Percentiles rank a stretch among this genome's conserved stretches.
Conservation (phyloP, 768 basidiomycete species). For the Termitomyces titanicus region DNA sequence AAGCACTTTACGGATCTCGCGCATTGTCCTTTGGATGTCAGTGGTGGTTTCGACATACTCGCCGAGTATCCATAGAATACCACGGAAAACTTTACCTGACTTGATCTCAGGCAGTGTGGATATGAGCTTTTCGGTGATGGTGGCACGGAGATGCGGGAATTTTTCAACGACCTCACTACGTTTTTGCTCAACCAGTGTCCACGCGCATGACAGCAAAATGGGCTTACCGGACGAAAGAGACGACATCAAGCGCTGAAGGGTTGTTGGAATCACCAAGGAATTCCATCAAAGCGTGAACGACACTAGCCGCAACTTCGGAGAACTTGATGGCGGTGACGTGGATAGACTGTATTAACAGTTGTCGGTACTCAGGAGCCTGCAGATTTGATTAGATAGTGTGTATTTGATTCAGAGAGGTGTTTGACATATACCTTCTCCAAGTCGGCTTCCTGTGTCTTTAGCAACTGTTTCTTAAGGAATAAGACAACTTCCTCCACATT, state of each 20-base stretch:
- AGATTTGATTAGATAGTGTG: neutral
- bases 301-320: constrained; percentile 93
- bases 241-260: constrained; percentile 92
- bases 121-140: constrained; percentile 84
- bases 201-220: neutral
- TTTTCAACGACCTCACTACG: constrained; percentile 93
- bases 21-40: constrained; percentile 72
- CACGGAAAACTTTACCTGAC: constrained; percentile 95
- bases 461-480: constrained; percentile 97
- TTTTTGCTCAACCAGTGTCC: neutral
- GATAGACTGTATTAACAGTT: constrained; percentile 95
- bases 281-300: constrained; percentile 91
- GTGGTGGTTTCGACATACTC: constrained; percentile 75
- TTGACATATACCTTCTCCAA: constrained; percentile 73
- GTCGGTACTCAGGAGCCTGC: constrained; percentile 91
- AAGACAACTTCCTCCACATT: constrained; percentile 96
- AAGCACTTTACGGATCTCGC: constrained; percentile 77
- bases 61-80: constrained; percentile 97
- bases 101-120: constrained; percentile 83
- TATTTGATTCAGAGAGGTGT: no score
- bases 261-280: constrained; percentile 95
- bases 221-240: constrained; percentile 55
- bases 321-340: constrained; percentile 96
- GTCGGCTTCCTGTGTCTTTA: constrained; percentile 86
- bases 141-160: constrained; percentile 80